A percentile compares a stretch with the other conserved stretches of the same genome.
Conservation (phyloP, 768 basidiomycete genomes). For the Phanerodontia chrysosporium region DNA sequence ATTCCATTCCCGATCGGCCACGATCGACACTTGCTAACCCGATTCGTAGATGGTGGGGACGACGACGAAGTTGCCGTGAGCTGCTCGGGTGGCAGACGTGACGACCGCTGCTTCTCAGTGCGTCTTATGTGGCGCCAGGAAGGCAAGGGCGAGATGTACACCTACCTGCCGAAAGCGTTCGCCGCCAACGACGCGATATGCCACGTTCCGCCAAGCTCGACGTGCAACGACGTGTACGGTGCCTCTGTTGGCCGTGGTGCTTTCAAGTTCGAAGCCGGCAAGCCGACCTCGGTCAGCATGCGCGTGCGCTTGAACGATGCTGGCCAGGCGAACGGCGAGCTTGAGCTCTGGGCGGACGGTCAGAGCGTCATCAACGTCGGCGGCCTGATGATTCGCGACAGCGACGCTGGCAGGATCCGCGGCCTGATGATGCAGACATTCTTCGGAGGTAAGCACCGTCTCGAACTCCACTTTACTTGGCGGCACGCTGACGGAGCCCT, state of each 20-base stretch:
- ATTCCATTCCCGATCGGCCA: neutral
- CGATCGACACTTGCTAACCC: neutral
- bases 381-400: slow-evolving; percentile 54
- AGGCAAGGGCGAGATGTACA: slow-evolving; percentile 64
- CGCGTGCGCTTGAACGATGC: slow-evolving; percentile 73
- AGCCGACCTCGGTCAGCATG: slow-evolving; percentile 30
- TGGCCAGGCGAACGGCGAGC: slow-evolving; percentile 65
- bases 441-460: slow-evolving; percentile 53
- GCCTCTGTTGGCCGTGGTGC: slow-evolving; percentile 64
- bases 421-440: slow-evolving; percentile 78
- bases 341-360: slow-evolving; percentile 64
- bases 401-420: slow-evolving; percentile 45
- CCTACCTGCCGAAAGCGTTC: slow-evolving; percentile 54
- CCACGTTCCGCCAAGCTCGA: slow-evolving; percentile 40
- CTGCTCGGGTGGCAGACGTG: slow-evolving; percentile 65
- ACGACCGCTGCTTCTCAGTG: slow-evolving; percentile 53
- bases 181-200: slow-evolving; percentile 45
- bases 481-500: neutral
- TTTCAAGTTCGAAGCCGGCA: slow-evolving; percentile 31
- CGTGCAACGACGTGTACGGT: slow-evolving; percentile 58
- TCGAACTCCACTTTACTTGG: neutral
- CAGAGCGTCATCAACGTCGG: slow-evolving; percentile 55
- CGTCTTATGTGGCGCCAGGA: slow-evolving; percentile 67
- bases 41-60: slow-evolving; percentile 44
- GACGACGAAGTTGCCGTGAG: slow-evolving; percentile 39